Evolutionary conservation across 148 eudicot genomes (phyloP), one percentile per base, ranked within the genome.

Genomic region (Silene uniflora): DNA sequence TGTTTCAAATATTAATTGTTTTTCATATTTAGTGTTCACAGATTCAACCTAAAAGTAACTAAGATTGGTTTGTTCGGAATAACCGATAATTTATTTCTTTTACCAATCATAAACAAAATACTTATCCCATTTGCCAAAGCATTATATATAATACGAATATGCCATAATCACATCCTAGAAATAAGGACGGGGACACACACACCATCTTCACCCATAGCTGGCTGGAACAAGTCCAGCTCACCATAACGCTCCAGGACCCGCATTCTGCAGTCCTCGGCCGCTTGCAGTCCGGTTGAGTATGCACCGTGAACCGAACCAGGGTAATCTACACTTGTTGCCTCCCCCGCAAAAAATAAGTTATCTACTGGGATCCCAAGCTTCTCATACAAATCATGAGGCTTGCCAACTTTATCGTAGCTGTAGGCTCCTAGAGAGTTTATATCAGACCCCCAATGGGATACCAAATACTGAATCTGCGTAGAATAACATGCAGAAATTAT

Each of bases 271-370:
- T 89, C 99, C 83, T 96, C 98, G 0, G 98, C 99, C 18, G 99
- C 99, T 88, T 89, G 86, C 55, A 85, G 63, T 29, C 99, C 99
- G 4, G 99, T 92, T 2, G 94, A 85, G 84, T 92, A 96, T 4
- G 99, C 99, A 55, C 98, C 99, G 70, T 96, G 99, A 35, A 96
- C 99, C 1, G 97, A 95, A 5, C 98, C 98, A 0, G 98, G 97
- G 76, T 73, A 92, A 75, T 86, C 86, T 3, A 65, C 24, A 78
- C 98, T 92, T 14, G 99, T 96, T 13, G 98, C 99, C 79, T 96
- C 99, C 79, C 99, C 99, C 1, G 99, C 99, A 85, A 96, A 96
- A 77, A 96, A 96, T 77, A 96, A 78, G 86, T 92, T 96, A 75
- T 91, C 99, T 61, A 96, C 92, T 0, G 99, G 98, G 80, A 88